These are phyloP conservation scores for Populus pruinosa DNA, from an alignment of 345 rosid genomes.

Conservation along the genomic window DNA sequence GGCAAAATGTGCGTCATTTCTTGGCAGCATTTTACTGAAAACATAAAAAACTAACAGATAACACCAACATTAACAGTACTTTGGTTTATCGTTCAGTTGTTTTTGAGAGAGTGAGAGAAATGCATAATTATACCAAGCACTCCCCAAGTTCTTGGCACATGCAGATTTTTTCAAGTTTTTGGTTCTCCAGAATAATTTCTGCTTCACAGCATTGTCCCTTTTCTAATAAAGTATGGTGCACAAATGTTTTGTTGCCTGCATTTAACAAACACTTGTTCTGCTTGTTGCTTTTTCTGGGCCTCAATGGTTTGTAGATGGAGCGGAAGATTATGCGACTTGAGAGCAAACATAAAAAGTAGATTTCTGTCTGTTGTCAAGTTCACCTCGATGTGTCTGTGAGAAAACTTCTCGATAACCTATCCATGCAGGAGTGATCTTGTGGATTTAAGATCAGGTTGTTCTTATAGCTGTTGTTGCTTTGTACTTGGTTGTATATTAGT, in stretches of 20 bases:
- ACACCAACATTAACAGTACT: too few species aligned
- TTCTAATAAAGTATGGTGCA: too few species aligned
- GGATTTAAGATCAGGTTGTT: background rate
- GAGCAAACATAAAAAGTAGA: slow-evolving; percentile 20
- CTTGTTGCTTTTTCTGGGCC: background rate
- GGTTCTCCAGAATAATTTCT: background rate
- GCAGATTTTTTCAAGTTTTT: background rate
- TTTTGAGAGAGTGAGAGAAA: too few species aligned
- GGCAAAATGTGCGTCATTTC: too few species aligned
- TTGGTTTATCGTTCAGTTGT: too few species aligned
- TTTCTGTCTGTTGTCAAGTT: background rate
- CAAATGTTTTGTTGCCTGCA: background rate
- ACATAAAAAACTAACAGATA: too few species aligned
- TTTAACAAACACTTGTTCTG: background rate
- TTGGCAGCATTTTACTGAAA: too few species aligned
- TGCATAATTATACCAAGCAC: too few species aligned
- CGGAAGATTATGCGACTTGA: slow-evolving; percentile 35
- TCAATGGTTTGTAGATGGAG: slow-evolving; percentile 36
- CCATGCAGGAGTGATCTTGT: too few species aligned
- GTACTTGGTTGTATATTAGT: background rate
- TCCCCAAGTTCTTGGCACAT: too few species aligned
- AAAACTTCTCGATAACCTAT: background rate
- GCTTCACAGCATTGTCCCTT: background rate
- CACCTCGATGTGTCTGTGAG: background rate
- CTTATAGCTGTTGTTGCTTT: background rate